Evolutionary conservation across 139 green algal species (phyloP).

Genomic region (Asterochloris erici): DNA sequence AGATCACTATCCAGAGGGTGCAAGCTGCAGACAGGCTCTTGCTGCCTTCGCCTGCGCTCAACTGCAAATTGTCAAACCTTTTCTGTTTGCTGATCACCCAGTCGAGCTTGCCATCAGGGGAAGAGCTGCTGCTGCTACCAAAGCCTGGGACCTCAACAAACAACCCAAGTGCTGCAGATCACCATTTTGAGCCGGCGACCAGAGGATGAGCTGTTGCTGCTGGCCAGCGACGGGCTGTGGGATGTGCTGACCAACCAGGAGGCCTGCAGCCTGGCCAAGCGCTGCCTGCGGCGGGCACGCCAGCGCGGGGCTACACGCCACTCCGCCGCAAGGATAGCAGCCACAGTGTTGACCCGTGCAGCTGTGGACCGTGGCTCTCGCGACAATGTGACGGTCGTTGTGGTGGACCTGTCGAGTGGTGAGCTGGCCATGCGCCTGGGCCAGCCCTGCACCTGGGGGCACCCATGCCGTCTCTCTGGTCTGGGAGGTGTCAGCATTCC

Average conservation of each 20-base stretch:
- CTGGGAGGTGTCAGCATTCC: too few species aligned
- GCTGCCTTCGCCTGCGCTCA: too few species aligned
- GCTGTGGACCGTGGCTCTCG: conserved; percentile 53
- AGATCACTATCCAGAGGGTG: too few species aligned
- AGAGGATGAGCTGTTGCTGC: conserved; percentile 65
- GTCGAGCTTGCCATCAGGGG: too few species aligned
- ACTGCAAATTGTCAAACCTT: too few species aligned
- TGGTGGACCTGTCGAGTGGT: conserved; percentile 47
- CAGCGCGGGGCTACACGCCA: conserved; percentile 31
- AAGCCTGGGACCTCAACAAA: too few species aligned
- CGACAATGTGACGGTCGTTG: conserved; percentile 67
- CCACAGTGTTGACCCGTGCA: conserved; percentile 63
- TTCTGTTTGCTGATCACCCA: too few species aligned
- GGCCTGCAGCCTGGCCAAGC: conserved; percentile 58
- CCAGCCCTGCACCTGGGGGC: background rate
- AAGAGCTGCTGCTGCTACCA: too few species aligned
- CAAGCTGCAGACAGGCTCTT: too few species aligned
- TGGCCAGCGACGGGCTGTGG: conserved; percentile 75
- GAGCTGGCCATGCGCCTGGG: background rate
- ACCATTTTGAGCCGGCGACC: conserved; percentile 42
- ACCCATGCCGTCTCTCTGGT: background rate
- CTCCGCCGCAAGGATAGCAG: conserved; percentile 46
- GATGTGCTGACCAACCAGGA: conserved; percentile 76
- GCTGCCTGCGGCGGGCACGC: conserved; percentile 41
- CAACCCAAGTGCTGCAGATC: conserved; percentile 33